phyloP scores from a whole-genome alignment of 2,329 filamentous ascomycete genomes.

The Emmonsiellopsis sp. region DNA sequence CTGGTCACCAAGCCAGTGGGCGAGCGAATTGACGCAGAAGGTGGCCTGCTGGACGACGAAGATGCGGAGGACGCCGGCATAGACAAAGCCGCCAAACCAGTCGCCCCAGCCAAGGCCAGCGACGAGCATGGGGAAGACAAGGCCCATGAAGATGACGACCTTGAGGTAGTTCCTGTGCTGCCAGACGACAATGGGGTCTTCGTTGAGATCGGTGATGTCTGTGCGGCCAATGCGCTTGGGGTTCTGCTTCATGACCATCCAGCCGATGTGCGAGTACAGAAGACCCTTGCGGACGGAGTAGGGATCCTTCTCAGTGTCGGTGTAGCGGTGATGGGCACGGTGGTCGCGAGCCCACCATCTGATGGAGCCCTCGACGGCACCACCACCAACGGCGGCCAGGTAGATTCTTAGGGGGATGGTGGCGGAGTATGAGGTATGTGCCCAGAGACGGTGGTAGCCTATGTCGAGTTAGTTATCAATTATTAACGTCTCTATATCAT shows the following conservation, averaged over 20 bases:
- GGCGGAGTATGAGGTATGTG: constrained; percentile 75
- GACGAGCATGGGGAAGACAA: constrained; percentile 65
- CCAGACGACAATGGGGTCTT: constrained; percentile 75
- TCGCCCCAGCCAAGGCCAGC: constrained; percentile 73
- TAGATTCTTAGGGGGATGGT: constrained; percentile 68
- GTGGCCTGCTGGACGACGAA: constrained; percentile 88
- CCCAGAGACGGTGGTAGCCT: constrained; percentile 77
- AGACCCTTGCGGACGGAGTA: constrained; percentile 86
- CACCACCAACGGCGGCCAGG: constrained; percentile 70
- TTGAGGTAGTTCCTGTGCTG: constrained; percentile 83
- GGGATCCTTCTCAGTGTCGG: constrained; percentile 84
- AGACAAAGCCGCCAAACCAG: constrained; percentile 72
- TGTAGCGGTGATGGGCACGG: constrained; percentile 82
- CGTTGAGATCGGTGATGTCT: constrained; percentile 80
- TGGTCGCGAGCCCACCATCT: constrained; percentile 85
- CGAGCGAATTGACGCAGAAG: constrained; percentile 86
- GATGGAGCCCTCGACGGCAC: constrained; percentile 76
- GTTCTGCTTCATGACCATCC: constrained; percentile 93
- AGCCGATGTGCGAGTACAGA: constrained; percentile 73
- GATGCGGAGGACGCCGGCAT: constrained; percentile 74
- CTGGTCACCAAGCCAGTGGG: constrained; percentile 86
- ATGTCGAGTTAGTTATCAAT: constrained; percentile 4
- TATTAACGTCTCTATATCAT: background rate
- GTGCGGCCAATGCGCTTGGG: constrained; percentile 79
- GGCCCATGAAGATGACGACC: constrained; percentile 65